These are phyloP conservation scores for Phytophthora rubi DNA, from an alignment of 352 stramenopile species.

Conservation along the genomic window DNA sequence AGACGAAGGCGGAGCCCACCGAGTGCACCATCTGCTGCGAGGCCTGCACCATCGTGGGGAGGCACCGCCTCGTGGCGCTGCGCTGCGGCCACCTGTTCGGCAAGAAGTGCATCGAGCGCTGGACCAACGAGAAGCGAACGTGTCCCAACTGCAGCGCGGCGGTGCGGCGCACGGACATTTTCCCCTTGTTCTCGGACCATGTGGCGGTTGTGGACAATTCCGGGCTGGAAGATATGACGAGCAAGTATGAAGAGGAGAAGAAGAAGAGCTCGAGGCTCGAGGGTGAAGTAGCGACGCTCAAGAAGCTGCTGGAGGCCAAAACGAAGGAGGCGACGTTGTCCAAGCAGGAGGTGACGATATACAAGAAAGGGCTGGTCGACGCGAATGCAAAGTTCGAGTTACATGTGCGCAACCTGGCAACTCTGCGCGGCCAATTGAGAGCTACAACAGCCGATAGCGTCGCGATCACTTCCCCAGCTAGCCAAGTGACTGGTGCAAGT, in stretches of 20 bases:
- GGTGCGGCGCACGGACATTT: conserved; percentile 61
- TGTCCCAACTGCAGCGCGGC: conserved; percentile 74
- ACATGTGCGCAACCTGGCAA: not conserved
- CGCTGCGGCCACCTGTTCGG: conserved; percentile 79
- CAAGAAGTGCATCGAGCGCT: conserved; percentile 78
- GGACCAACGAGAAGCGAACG: conserved; percentile 60
- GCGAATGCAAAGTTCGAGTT: conserved; percentile 19
- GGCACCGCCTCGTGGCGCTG: conserved; percentile 76
- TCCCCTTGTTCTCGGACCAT: conserved; percentile 69
- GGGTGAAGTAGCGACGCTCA: conserved; percentile 49
- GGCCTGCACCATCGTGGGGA: conserved; percentile 56
- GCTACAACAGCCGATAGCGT: not conserved
- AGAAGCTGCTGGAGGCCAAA: conserved; percentile 45
- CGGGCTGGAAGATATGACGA: conserved; percentile 57
- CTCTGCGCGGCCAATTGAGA: not conserved
- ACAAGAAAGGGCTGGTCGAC: conserved; percentile 35
- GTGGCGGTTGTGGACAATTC: conserved; percentile 82
- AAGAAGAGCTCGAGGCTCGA: conserved; percentile 49
- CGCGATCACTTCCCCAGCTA: not conserved
- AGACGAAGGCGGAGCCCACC: conserved; percentile 56
- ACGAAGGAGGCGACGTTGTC: conserved; percentile 29
- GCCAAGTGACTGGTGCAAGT: not conserved
- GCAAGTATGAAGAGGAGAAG: conserved; percentile 70
- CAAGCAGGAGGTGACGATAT: conserved; percentile 37
- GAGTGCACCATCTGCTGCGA: conserved; percentile 85